These are phyloP conservation scores for Retiboletus flavoniger DNA, from an alignment of 1,284 basidiomycete genomes.

Conservation along the genomic window DNA sequence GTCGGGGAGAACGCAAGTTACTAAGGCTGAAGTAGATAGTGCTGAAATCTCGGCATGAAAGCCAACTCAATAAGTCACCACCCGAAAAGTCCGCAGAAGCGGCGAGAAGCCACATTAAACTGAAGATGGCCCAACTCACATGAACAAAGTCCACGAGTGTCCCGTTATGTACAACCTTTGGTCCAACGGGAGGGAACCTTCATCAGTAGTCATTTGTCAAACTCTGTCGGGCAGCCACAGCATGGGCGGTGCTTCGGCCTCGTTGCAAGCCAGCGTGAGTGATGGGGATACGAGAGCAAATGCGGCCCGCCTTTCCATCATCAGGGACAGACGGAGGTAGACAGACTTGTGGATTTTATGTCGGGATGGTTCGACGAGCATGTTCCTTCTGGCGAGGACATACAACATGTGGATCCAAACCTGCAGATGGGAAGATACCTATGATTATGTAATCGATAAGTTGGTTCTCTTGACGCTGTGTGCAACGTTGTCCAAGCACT, in stretches of 20 bases:
- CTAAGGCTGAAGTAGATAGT: neutral
- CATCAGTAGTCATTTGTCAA: slow-evolving; percentile 1
- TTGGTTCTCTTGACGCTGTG: slow-evolving; percentile 16
- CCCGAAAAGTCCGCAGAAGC: slow-evolving; percentile 8
- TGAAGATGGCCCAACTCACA: slow-evolving; percentile 13
- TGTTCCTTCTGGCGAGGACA: too few relatives aligned
- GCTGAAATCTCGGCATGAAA: slow-evolving; percentile 13
- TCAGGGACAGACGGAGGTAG: neutral
- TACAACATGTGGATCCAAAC: too few relatives aligned
- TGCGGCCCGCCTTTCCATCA: slow-evolving; percentile 1
- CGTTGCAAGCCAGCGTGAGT: slow-evolving; percentile 6
- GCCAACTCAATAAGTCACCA: neutral
- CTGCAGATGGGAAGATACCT: slow-evolving; percentile 10
- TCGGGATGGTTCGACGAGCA: neutral
- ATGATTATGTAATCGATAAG: slow-evolving; percentile 29
- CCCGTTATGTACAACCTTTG: slow-evolving; percentile 15
- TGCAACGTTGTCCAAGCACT: slow-evolving; percentile 22
- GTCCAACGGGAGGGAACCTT: slow-evolving; percentile 5
- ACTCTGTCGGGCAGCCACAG: slow-evolving; percentile 2
- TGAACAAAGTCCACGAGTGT: slow-evolving; percentile 14
- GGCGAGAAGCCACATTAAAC: slow-evolving; percentile 15
- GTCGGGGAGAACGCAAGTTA: slow-evolving; percentile 1
- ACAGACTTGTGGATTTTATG: neutral
- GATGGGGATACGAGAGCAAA: neutral
- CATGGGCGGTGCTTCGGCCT: neutral